A percentile compares a stretch with the other conserved stretches of the same genome.
phyloP scores from a whole-genome alignment of 2,329 filamentous ascomycete species.

The Trichocomaceae sp. region DNA sequence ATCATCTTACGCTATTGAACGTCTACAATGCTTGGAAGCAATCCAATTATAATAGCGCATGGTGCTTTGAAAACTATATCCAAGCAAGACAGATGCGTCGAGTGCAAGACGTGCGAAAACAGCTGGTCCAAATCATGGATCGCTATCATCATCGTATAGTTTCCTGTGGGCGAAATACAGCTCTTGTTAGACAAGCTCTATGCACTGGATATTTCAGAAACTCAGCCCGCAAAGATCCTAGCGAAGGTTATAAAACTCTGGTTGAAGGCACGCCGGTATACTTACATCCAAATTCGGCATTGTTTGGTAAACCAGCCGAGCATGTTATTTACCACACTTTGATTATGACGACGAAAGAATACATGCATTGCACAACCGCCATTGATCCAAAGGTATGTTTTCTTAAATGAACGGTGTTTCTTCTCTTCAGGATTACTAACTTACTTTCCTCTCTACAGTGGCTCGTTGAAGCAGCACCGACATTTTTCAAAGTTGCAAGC shows the following conservation, averaged over 20 bases:
- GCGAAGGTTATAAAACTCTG: slow-evolving; percentile 93
- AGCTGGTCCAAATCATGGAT: slow-evolving; percentile 89
- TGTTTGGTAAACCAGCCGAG: slow-evolving; percentile 94
- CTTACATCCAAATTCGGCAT: slow-evolving; percentile 80
- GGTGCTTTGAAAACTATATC: slow-evolving; percentile 98
- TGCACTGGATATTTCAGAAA: slow-evolving; percentile 96
- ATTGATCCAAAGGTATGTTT: slow-evolving; percentile 73
- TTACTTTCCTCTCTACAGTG: slow-evolving; percentile 35
- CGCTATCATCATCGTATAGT: slow-evolving; percentile 76
- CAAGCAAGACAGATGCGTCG: slow-evolving; percentile 83
- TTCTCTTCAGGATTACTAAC: slow-evolving; percentile 9
- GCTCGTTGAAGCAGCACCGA: slow-evolving; percentile 93
- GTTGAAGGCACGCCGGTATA: slow-evolving; percentile 93
- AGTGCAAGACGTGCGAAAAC: slow-evolving; percentile 85
- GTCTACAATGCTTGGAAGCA: slow-evolving; percentile 97
- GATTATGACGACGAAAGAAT: slow-evolving; percentile 66
- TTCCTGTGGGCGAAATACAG: slow-evolving; percentile 81
- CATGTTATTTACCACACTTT: slow-evolving; percentile 82
- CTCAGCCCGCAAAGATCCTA: slow-evolving; percentile 77
- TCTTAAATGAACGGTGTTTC: background rate
- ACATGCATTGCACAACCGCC: slow-evolving; percentile 89
- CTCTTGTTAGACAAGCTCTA: slow-evolving; percentile 78
- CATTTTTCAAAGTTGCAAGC: slow-evolving; percentile 95
- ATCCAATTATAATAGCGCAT: slow-evolving; percentile 71
- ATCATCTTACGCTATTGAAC: slow-evolving; percentile 90